Percentiles rank a stretch among this genome's conserved stretches.
These are phyloP conservation scores for Fusarium caatingaense DNA, from an alignment of 2,329 filamentous ascomycete species.

Conservation along the genomic window DNA sequence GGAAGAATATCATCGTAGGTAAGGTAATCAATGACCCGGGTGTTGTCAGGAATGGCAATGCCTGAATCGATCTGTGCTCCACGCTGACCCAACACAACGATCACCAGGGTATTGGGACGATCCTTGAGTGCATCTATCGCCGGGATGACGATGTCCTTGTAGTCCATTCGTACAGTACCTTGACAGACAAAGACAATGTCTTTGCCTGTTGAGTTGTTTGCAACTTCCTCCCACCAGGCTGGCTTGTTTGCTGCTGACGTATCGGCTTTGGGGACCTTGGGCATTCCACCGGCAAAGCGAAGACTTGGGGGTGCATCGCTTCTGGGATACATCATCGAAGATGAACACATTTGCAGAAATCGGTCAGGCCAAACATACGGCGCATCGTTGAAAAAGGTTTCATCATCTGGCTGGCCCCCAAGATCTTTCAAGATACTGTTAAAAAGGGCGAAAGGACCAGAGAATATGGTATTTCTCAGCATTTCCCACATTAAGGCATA, in stretches of 20 bases:
- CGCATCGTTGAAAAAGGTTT: constrained; percentile 5
- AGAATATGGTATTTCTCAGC: no score
- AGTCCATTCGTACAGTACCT: constrained; percentile 15
- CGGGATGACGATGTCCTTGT: constrained; percentile 14
- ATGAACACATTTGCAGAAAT: constrained; percentile 17
- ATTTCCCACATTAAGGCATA: neutral
- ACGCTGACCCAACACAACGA: neutral
- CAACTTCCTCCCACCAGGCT: constrained; percentile 2
- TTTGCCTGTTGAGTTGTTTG: neutral
- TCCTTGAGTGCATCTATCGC: constrained; percentile 10
- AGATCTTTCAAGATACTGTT: neutral
- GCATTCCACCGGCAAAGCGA: constrained; percentile 6
- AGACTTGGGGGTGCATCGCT: constrained; percentile 16
- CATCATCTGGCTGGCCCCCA: neutral
- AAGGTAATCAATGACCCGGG: neutral
- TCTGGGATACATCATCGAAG: constrained; percentile 15
- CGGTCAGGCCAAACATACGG: constrained; percentile 12
- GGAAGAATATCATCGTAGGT: constrained; percentile 6
- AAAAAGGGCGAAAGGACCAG: neutral
- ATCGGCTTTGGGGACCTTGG: neutral
- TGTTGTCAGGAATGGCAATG: neutral
- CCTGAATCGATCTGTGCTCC: neutral
- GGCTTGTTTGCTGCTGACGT: neutral
- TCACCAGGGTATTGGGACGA: constrained; percentile 4
- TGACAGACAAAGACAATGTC: constrained; percentile 21